Evolutionary conservation across 1,284 basidiomycete species (phyloP), one percentile per base, ranked within the genome.

Genomic region (Melampsora occidentalis): DNA sequence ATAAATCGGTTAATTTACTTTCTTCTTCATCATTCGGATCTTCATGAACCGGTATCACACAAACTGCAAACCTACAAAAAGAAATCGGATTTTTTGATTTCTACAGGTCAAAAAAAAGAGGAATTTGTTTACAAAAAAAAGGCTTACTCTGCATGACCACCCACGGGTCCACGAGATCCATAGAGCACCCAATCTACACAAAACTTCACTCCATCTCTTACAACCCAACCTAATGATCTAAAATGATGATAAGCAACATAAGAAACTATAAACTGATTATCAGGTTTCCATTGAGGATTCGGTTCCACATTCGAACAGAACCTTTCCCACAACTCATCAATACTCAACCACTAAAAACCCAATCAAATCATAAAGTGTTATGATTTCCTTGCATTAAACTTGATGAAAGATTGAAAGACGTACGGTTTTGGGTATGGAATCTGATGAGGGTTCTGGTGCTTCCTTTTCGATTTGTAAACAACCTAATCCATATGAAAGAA

Each of bases 191-290:
- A 93, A 81, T 99, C 97, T 59, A 91, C 91, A 81, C 94, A 97
- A 84, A 99, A 99, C 84, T 99, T 99, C 85, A 97, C 90, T 2
- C 97, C 97, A 31, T 89, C 89, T 83, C 95, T 94, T 78, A 97
- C 90, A 20, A 97, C 92, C 97, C 97, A 99, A n/a, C 97, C 97
- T 5, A 99, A 87, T 1, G 94, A 94, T 25, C 96, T 89, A 82
- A 92, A 99, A 84, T 99, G 94, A 82, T 99, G 96, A 82, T 96
- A 97, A 7, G 89, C 89, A 67, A 90, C 89, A 81, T 98, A 99
- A 80, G 92, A 88, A 49, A 99, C 86, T 48, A 99, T 85, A 84
- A 97, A 94, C 0, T 95, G 94, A 82, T 97, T 97, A 84, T 98
- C 95, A 67, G 65, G 12, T 72, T 65, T 46, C 42, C 53, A 53